phyloP scores from a whole-genome alignment of 2,329 filamentous ascomycete species.

The Colletotrichum viniferum region DNA sequence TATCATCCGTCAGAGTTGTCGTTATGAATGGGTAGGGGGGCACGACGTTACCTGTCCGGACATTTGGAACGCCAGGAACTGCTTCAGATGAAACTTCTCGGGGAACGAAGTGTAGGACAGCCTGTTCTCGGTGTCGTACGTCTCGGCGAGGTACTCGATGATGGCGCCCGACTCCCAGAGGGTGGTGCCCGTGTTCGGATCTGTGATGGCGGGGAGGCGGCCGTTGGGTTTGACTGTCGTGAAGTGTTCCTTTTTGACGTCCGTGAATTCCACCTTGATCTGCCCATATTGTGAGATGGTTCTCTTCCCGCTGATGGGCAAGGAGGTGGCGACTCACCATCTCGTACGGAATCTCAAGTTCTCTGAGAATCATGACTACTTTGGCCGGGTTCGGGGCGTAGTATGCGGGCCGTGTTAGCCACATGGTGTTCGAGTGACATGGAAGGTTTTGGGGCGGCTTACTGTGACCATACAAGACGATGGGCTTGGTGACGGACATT shows the following conservation, averaged over 20 bases:
- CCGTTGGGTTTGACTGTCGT: constrained; percentile 38
- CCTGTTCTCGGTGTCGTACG: constrained; percentile 30
- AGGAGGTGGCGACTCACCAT: background rate
- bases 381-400: constrained; percentile 34
- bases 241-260: constrained; percentile 29
- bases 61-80: constrained; percentile 8
- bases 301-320: background rate
- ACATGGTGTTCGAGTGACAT: background rate
- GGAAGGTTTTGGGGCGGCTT: background rate
- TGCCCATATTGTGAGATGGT: background rate
- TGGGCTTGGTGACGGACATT: background rate
- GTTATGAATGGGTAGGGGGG: background rate
- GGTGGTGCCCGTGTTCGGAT: constrained; percentile 37
- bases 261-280: constrained; percentile 23
- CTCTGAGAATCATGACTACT: constrained; percentile 38
- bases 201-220: constrained; percentile 35
- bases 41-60: constrained; percentile 3
- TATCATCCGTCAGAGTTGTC: constrained; percentile 23
- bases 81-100: constrained; percentile 30
- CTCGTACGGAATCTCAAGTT: constrained; percentile 39
- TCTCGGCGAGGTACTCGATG: constrained; percentile 33
- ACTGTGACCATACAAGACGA: background rate
- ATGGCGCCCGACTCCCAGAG: constrained; percentile 35
- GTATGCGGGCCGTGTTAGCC: background rate
- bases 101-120: constrained; percentile 26